A percentile compares a stretch with the other conserved stretches of the same genome.
Evolutionary conservation across 768 basidiomycete genomes (phyloP).

Genomic region (Antrodiella citrinella): DNA sequence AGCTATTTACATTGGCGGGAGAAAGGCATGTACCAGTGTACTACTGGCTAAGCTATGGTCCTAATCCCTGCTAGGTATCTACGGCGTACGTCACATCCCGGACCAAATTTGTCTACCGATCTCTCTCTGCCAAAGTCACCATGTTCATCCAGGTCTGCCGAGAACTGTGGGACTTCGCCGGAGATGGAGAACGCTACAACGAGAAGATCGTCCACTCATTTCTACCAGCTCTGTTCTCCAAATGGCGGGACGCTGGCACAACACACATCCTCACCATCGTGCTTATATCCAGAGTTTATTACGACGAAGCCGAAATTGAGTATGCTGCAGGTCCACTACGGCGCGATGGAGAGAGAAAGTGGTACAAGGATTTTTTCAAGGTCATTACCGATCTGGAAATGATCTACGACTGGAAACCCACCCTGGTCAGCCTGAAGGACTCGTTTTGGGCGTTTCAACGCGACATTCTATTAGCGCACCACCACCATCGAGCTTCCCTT

Average conservation of each 20-base stretch:
- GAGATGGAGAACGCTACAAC: constrained; percentile 91
- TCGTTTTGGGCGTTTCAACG: constrained; percentile 88
- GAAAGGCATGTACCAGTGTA: too few species aligned
- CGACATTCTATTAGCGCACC: constrained; percentile 85
- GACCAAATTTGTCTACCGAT: constrained; percentile 87
- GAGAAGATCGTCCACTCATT: constrained; percentile 99
- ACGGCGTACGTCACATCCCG: constrained; percentile 71
- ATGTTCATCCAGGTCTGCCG: constrained; percentile 95
- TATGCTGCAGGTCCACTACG: constrained; percentile 80
- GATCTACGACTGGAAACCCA: constrained; percentile 80
- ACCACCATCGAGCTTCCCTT: constrained; percentile 65
- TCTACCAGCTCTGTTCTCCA: constrained; percentile 79
- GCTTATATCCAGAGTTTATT: constrained; percentile 86
- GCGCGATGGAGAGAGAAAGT: constrained; percentile 63
- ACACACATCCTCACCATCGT: constrained; percentile 94
- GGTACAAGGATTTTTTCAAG: constrained; percentile 96
- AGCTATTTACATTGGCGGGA: constrained; percentile 62
- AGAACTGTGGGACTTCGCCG: constrained; percentile 95
- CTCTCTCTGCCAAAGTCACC: constrained; percentile 84
- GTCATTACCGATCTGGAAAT: constrained; percentile 91
- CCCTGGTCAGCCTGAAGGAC: constrained; percentile 79
- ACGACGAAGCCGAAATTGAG: constrained; percentile 71
- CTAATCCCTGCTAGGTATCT: constrained; percentile 59
- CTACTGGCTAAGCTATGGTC: constrained; percentile 8
- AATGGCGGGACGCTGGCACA: constrained; percentile 78